Evolutionary conservation across 2,329 filamentous ascomycete species (phyloP), one percentile per base, ranked within the genome.

Genomic region (Talaromyces islandicus): DNA sequence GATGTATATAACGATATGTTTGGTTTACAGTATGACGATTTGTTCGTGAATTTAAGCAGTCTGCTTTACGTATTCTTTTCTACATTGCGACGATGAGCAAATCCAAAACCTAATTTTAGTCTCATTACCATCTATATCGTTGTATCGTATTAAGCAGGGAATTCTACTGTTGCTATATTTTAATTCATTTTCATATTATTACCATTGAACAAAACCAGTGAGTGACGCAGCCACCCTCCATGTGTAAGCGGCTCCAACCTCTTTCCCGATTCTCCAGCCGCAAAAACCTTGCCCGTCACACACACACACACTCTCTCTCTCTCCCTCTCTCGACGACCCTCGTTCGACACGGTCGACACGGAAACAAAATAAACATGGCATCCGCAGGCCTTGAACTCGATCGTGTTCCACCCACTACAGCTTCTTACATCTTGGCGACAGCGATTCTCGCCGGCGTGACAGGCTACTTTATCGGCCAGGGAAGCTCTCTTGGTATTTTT

Each of bases 391-490:
- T 71, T 3, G 29, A 73, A 27, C 2, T 29, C 25, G 75, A 81
- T 35, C 73, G 71, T 35, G 60, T 76, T 25, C 76, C 81, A 14
- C 81, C 84, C 2, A 83, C 82, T 4, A 81, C 80, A 12, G 75
- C 78, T 14, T 83, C 85, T 62, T 80, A 92, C 60, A 80, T 92
- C 52, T 77, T 93, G 64, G 85, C 87, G 58, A 92, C 90, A 19
- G 87, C 87, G 64, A 83, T 95, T 63, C 78, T 93, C 60, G 84
- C 88, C 64, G 86, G 90, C 66, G 73, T 94, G 58, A 83, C 85
- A 1, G 92, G 92, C 68, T 96, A 93, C 77, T 85, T 92, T 67
- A 73, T 86, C 62, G 85, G 85, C 59, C 82, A 85, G 71, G 85
- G 82, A 19, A 81, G 84, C 21, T 84, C 83, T 41, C 83, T 96